Base-by-base conservation (phyloP, 2,329 filamentous ascomycete species). In the Coniochaeta pulveracea region DNA sequence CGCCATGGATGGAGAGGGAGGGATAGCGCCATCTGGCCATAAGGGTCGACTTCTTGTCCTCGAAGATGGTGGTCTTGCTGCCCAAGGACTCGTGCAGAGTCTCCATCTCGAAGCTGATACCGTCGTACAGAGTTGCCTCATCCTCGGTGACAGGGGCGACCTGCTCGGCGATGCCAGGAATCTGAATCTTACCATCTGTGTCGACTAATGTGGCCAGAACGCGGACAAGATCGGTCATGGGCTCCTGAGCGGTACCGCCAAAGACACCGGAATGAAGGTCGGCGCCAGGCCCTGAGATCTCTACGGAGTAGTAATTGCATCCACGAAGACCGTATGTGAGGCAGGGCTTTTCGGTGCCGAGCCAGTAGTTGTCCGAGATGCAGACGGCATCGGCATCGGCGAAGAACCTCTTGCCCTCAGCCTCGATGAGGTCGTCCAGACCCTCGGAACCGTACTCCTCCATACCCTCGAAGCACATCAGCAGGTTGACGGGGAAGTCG, bases 381-480 rank as follows among this genome's bases (percentile, higher is more conserved):
- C 91, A 98, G 39, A 96, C 85, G 5, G 88, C 91, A 46, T 98
- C 91, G 22, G 86, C 78, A 49, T 95, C 89, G 51, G 85, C 85
- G 66, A 98, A 98, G 69, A 80, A 96, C 49, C 84, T 82, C 64
- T 93, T 85, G 44, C 82, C 86, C 63, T 98, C 91, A 29, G 74
- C 79, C 45, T 82, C 71, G 60, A 98, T 95, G 45, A 96, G 82
- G 47, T 94, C 89, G 51, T 98, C 91, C 35, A 98, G 71, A 23
- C 91, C 91, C 56, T 96, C 89, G 1, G 88, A 95, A 33, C 91
- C 91, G 56, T 93, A 94, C 65, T 98, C 91, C 64, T 98, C 91
- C 91, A 98, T 98, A 31, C 91, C 91, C 69, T 98, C 91, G 48
- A 98, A 96, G 69, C 91, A 98, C 85, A 95, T 96, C 43, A 98